Evolutionary conservation across 208 protist genomes (phyloP).

Genomic region (Crithidia fasciculata): DNA sequence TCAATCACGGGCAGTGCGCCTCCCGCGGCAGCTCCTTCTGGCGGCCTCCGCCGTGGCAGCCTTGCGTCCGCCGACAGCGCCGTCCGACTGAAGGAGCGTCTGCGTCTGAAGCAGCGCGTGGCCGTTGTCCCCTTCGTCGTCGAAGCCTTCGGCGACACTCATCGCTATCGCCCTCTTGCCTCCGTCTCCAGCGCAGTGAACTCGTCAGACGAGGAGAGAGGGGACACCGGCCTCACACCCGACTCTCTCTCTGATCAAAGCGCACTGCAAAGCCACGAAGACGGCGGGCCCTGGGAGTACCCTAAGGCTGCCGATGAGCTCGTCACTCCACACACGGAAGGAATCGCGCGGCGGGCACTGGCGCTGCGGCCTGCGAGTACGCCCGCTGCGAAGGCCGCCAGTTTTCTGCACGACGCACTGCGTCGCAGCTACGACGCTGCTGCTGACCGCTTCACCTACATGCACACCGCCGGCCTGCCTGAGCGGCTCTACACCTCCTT

Average conservation of each 20-base stretch:
- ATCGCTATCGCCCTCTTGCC: conserved; percentile 23
- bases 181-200: background rate
- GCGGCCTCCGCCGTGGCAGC: too few species aligned
- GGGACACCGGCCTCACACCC: background rate
- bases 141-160: conserved; percentile 20
- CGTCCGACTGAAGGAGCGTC: conserved; percentile 2
- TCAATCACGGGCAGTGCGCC: too few species aligned
- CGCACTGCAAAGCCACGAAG: background rate
- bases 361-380: background rate
- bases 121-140: conserved; percentile 17
- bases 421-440: conserved; percentile 27
- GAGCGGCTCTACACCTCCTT: conserved; percentile 22
- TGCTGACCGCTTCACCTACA: conserved; percentile 21
- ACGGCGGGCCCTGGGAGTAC: conserved; percentile 10
- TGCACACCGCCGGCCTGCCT: conserved; percentile 2
- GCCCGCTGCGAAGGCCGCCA: conserved; percentile 3
- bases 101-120: conserved; percentile 24
- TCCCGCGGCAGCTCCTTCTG: too few species aligned
- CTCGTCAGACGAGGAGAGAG: background rate
- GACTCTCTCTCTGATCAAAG: background rate
- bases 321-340: conserved; percentile 23
- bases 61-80: too few species aligned
- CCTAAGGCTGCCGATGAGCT: conserved; percentile 13
- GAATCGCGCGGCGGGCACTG: background rate
- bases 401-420: conserved; percentile 29